Evolutionary conservation across 78 protist genomes (phyloP).

Genomic region (Monocercomonoides exilis): DNA sequence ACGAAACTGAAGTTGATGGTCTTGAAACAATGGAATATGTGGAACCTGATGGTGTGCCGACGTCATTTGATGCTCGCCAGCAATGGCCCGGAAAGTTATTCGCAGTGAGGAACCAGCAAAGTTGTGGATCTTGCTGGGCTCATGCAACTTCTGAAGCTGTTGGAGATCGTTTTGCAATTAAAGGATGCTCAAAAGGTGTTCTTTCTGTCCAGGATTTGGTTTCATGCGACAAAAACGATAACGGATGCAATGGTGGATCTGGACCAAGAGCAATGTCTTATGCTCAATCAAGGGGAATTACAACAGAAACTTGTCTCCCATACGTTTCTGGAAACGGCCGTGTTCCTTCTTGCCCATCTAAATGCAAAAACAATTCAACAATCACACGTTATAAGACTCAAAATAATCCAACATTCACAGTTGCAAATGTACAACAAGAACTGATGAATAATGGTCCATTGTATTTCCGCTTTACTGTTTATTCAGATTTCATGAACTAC

Average conservation of each 20-base stretch:
- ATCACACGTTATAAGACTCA: background rate
- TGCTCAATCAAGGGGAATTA: background rate
- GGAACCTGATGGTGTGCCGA: no score
- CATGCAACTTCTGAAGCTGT: constrained; percentile 22
- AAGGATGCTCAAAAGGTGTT: background rate
- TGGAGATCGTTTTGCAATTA: background rate
- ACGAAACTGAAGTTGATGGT: no score
- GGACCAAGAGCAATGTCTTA: background rate
- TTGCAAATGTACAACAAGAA: constrained; percentile 22
- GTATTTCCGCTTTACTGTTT: constrained; percentile 35
- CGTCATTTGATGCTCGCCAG: background rate
- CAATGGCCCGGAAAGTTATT: background rate
- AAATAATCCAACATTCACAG: background rate
- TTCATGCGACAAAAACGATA: background rate
- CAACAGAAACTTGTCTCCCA: constrained; percentile 9
- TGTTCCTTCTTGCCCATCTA: background rate
- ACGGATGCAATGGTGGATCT: constrained; percentile 17
- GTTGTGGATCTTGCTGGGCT: constrained; percentile 45
- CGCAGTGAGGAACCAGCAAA: constrained; percentile 24
- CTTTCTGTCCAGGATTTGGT: constrained; percentile 22
- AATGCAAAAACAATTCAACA: background rate
- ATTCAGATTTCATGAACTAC: constrained; percentile 48
- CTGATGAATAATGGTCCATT: constrained; percentile 44
- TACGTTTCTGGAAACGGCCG: background rate
- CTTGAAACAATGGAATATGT: no score